Percentiles rank a stretch among this genome's conserved stretches.
Evolutionary conservation across 495 filamentous ascomycete genomes (phyloP).

Genomic region (Penicillium simplicissimum): DNA sequence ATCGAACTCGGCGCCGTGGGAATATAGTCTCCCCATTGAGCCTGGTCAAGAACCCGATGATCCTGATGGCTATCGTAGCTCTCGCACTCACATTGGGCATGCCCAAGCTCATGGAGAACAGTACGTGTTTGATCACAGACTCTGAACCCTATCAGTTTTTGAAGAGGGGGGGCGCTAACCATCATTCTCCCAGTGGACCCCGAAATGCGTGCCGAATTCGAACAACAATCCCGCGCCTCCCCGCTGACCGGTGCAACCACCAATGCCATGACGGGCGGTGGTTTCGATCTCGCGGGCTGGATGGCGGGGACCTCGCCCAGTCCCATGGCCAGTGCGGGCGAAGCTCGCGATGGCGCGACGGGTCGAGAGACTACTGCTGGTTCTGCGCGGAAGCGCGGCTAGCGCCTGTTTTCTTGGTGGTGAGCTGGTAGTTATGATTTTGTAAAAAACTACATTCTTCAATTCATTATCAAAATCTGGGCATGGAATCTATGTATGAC

Average conservation of each 20-base stretch:
- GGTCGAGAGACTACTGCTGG: constrained; percentile 37
- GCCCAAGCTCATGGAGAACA: constrained; percentile 93
- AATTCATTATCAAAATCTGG: too few relatives aligned
- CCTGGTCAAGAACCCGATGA: constrained; percentile 92
- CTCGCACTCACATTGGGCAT: constrained; percentile 82
- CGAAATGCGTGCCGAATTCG: constrained; percentile 88
- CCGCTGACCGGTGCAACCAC: constrained; percentile 54
- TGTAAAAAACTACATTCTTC: too few relatives aligned
- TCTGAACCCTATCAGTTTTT: background rate
- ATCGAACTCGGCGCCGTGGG: background rate
- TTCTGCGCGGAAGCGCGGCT: constrained; percentile 39
- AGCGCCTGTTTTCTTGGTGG: background rate
- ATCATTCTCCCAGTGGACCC: constrained; percentile 74
- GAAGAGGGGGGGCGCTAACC: too few relatives aligned
- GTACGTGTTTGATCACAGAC: constrained; percentile 58
- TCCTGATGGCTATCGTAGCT: constrained; percentile 79
- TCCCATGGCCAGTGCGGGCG: constrained; percentile 27
- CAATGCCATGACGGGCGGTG: constrained; percentile 42
- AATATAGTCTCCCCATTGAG: constrained; percentile 59
- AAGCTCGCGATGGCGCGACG: constrained; percentile 33
- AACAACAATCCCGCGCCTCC: constrained; percentile 79
- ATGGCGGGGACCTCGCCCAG: constrained; percentile 57
- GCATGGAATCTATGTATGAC: background rate
- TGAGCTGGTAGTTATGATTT: background rate
- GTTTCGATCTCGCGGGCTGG: constrained; percentile 84